Evolutionary conservation across 352 stramenopile species (phyloP), one percentile per base, ranked within the genome.

Genomic region (Phytophthora sojae): DNA sequence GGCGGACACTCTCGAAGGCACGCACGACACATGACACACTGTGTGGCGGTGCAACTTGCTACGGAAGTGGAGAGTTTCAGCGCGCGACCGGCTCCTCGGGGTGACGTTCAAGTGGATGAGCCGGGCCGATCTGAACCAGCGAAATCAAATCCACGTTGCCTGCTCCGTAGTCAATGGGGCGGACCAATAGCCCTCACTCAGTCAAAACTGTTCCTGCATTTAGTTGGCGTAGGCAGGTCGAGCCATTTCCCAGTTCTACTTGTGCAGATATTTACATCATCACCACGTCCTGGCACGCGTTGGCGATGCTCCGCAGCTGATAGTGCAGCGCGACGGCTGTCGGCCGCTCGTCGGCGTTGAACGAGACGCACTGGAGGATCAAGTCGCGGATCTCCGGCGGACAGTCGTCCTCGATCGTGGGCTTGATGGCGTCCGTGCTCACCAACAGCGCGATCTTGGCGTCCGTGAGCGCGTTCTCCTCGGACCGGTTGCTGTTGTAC

Each of bases 321-420:
- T 89, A 93, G 53, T 91, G 85, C 23, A 93, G 63, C 57, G 89
- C 73, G 11, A 93, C 51, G 4, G 86, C 85, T 6, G 76, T 77
- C 21, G 85, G 85, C 0, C 85, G 81, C 35, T 76, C 67, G 29
- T 45, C 23, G 14, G 81, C 69, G 29, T 83, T 57, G 51, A 81
- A 82, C 2, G 77, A 62, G 3, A 93, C 57, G 53, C 85, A 93
- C 32, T 72, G 54, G 5, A 76, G 51, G 25, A 87, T 80, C 6
- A 93, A 55, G 1, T 77, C 65, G 0, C 72, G 76, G 29, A 93
- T 75, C 19, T 71, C 72, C 2, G 35, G 8, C 0, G 86, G 86
- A 57, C 85, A 92, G 45, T 89, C 77, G 12, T 23, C 30, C 3
- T 75, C 60, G 7, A 91, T 75, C 19, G 65, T 69, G 6, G 86